Conservation (phyloP, 345 rosid genomes). For the Erysimum cheiranthoides region DNA sequence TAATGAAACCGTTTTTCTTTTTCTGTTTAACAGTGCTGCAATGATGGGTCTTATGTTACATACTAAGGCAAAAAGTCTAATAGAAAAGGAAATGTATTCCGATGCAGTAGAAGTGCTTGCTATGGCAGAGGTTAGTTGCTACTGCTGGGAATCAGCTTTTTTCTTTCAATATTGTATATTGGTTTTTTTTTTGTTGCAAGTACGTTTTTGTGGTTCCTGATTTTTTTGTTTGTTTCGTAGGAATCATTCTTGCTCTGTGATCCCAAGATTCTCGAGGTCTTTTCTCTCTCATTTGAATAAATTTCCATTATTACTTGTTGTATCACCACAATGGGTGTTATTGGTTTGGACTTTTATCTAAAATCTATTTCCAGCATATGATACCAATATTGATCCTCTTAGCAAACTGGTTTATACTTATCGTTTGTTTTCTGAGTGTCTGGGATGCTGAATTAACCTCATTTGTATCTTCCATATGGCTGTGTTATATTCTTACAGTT, state of each 20-base stretch:
- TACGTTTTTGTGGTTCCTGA: not conserved
- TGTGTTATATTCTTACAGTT: slow-evolving; percentile 55
- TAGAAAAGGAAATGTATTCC: slow-evolving; percentile 59
- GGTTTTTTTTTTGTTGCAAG: not conserved
- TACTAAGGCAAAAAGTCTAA: slow-evolving; percentile 70
- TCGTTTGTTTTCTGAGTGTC: slow-evolving; percentile 5
- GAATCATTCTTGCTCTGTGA: slow-evolving; percentile 91
- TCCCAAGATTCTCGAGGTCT: slow-evolving; percentile 80
- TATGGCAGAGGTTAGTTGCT: slow-evolving; percentile 84
- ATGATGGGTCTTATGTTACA: slow-evolving; percentile 98
- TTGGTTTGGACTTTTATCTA: not conserved
- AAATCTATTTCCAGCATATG: slow-evolving; percentile 14
- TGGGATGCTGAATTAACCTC: slow-evolving; percentile 2
- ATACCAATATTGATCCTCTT: not conserved
- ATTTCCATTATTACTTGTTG: not conserved
- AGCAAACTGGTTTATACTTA: not conserved
- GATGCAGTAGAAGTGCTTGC: slow-evolving; percentile 91
- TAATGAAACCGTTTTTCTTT: slow-evolving; percentile 1
- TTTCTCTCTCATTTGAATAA: slow-evolving; percentile 25
- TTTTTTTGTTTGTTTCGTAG: slow-evolving; percentile 47
- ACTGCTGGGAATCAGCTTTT: not conserved
- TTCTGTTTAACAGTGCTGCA: slow-evolving; percentile 61
- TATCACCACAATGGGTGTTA: not conserved
- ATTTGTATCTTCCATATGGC: slow-evolving; percentile 15
- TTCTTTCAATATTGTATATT: not conserved